Base-by-base conservation (phyloP, 352 stramenopile genomes). In the Peronospora destructor region DNA sequence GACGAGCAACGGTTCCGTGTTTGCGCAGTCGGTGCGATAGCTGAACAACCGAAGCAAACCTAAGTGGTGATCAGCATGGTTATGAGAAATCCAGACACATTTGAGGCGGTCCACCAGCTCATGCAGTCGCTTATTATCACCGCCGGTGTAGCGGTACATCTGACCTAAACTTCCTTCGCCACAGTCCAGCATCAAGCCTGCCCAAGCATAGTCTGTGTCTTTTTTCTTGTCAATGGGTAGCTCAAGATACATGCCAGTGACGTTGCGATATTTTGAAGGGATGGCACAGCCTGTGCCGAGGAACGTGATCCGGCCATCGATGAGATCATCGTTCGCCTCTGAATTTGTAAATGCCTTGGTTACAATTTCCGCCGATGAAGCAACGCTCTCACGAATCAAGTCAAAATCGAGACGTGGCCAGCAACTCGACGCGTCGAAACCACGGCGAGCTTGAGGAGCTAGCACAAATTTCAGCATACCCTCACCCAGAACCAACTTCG, bases 251-350 rank as follows among this genome's bases (percentile, higher is more conserved):
- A 98, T 98, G 30, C 91, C 91, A 2, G 86, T 98, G 29, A 98
- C 95, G 71, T 98, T 98, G 48, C 96, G 86, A 62, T 98, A 97
- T 68, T 98, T 99, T 53, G 93, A 98, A 30, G 96, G 96, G 21
- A 98, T 89, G 21, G 96, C 96, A 17, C 90, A 98, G 0, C 95
- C 95, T 0, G 96, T 99, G 17, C 96, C 96, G 0, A 98, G 79
- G 53, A 99, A 98, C 10, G 91, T 94, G 49, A 99, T 75, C 0
- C 70, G 64, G 3, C 76, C 76, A n/a, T 69, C 45, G 11, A 73
- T 45, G 25, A 68, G 37, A 17, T 71, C 53, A 4, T 53, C 43
- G 21, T 69, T 49, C 14, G 38, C 16, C 6, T 28, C 45, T 8
- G 11, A 13, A 13, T 16, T 43, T 6, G 38, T 11, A 11, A 23